phyloP scores from a whole-genome alignment of 2,329 filamentous ascomycete species.

The Ophiostoma fasciatum region DNA sequence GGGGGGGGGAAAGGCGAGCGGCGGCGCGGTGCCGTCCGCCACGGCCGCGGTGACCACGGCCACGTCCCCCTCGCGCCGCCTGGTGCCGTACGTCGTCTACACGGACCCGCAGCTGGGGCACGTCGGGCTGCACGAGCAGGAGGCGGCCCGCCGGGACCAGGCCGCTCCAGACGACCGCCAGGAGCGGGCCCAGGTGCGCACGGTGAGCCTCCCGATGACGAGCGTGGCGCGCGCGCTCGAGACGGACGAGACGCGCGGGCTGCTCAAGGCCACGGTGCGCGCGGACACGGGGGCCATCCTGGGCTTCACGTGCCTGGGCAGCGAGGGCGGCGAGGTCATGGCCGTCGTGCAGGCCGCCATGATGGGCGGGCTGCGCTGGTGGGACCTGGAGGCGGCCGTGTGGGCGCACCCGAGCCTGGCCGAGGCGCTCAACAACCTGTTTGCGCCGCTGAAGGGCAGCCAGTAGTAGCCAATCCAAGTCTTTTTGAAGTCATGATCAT shows the following conservation, averaged over 20 bases:
- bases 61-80: conserved; percentile 15
- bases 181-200: conserved; percentile 25
- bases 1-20: conserved; percentile 8
- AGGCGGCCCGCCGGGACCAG: conserved; percentile 15
- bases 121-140: conserved; percentile 30
- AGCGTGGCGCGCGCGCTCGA: conserved; percentile 35
- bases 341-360: conserved; percentile 37
- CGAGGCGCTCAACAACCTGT: conserved; percentile 36
- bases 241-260: conserved; percentile 33
- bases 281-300: conserved; percentile 29
- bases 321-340: conserved; percentile 39
- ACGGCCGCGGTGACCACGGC: conserved; percentile 12
- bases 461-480: too few relatives aligned
- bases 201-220: conserved; percentile 35
- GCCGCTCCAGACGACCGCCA: too few relatives aligned
- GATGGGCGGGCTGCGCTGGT: conserved; percentile 30
- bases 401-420: conserved; percentile 36
- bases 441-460: conserved; percentile 27
- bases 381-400: conserved; percentile 28
- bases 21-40: too few relatives aligned
- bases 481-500: too few relatives aligned
- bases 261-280: conserved; percentile 38
- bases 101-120: conserved; percentile 39
- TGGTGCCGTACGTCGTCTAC: conserved; percentile 34
- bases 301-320: conserved; percentile 34